Percentiles rank a stretch among this genome's conserved stretches.
These are phyloP conservation scores for Pseudogymnoascus sp. DNA, from an alignment of 2,329 filamentous ascomycete species.

Conservation along the genomic window DNA sequence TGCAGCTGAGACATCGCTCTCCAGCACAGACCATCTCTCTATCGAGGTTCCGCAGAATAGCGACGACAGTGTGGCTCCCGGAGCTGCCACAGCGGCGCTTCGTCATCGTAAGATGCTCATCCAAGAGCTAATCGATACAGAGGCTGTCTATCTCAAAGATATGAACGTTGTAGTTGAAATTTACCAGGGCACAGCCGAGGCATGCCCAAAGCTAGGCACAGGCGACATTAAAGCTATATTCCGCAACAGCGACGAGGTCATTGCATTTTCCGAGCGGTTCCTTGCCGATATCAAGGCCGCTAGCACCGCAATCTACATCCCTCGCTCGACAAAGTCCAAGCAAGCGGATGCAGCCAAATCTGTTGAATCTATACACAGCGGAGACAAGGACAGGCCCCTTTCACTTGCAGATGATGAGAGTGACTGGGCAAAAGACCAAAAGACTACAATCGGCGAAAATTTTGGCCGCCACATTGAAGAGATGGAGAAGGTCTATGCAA, in stretches of 20 bases:
- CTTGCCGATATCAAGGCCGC: conserved; percentile 74
- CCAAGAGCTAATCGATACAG: conserved; percentile 88
- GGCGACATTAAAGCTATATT: conserved; percentile 88
- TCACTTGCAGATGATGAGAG: neutral
- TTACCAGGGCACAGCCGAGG: conserved; percentile 86
- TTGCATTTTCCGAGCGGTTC: conserved; percentile 75
- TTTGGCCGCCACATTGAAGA: conserved; percentile 44
- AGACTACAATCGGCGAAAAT: conserved; percentile 25
- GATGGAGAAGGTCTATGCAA: conserved; percentile 55
- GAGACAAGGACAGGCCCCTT: conserved; percentile 11
- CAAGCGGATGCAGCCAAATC: conserved; percentile 28
- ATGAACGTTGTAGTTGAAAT: conserved; percentile 98
- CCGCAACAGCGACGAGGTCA: conserved; percentile 85
- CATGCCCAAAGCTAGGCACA: conserved; percentile 67
- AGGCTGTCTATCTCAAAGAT: conserved; percentile 82
- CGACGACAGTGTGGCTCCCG: conserved; percentile 36
- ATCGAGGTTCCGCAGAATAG: conserved; percentile 15
- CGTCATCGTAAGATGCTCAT: conserved; percentile 76
- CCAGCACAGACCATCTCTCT: conserved; percentile 11
- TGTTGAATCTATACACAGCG: conserved; percentile 15
- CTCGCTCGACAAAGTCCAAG: conserved; percentile 37
- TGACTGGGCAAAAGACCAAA: conserved; percentile 22
- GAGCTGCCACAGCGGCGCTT: conserved; percentile 61
- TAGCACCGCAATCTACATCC: conserved; percentile 69
- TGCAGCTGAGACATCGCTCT: neutral